phyloP scores from a whole-genome alignment of 768 basidiomycete species.

The Tulasnella sp. region DNA sequence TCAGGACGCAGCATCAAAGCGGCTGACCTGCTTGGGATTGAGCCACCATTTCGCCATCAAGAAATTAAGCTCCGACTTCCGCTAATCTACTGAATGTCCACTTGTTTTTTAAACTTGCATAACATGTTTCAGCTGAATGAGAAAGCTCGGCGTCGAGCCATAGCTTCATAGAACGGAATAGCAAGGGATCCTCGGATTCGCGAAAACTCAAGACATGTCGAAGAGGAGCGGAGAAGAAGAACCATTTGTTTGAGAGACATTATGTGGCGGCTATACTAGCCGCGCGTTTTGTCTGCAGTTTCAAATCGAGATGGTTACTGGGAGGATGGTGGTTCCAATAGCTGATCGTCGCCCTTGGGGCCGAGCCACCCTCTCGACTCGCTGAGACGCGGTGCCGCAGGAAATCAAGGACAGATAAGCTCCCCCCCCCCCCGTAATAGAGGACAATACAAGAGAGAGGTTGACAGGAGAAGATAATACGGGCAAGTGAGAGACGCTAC shows the following conservation, averaged over 20 bases:
- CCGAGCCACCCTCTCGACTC: neutral
- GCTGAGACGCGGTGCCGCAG: neutral
- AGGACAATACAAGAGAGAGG: too few species aligned
- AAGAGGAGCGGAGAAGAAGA: neutral
- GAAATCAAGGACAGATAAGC: neutral
- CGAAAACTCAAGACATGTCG: neutral
- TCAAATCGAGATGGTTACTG: neutral
- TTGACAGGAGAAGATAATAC: neutral
- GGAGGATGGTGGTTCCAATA: neutral
- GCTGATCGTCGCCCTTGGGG: neutral
- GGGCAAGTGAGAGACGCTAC: neutral
- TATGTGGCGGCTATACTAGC: neutral
- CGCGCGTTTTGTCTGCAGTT: neutral
- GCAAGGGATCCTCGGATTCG: neutral
- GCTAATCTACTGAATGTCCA: neutral
- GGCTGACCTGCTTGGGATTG: neutral
- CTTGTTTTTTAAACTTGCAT: neutral
- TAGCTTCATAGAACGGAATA: neutral
- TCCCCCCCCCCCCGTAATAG: too few species aligned
- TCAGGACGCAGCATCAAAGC: neutral
- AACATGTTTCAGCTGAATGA: neutral
- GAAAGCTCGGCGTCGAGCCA: neutral
- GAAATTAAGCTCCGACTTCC: neutral
- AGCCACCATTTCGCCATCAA: neutral
- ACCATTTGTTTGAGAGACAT: neutral